Conservation (phyloP, 2,329 filamentous ascomycete genomes). For the Lanzia echinophila region DNA sequence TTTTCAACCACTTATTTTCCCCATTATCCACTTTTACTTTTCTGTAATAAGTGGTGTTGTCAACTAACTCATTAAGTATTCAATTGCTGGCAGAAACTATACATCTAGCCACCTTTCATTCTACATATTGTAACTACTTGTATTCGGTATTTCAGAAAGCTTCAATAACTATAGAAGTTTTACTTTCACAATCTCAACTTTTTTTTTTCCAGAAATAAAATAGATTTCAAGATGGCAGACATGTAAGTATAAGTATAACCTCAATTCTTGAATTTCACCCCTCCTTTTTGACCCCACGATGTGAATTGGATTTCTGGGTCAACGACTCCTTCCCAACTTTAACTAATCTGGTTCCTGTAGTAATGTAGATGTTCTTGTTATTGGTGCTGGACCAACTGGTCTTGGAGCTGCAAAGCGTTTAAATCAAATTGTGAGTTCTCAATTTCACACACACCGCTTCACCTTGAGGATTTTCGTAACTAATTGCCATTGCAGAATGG, state of each 20-base stretch:
- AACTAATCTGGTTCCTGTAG: conserved; percentile 33
- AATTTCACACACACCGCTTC: conserved; percentile 13
- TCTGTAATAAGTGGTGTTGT: not conserved
- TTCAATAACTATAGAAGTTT: not conserved
- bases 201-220: not conserved
- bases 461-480: not conserved
- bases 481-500: conserved; percentile 54
- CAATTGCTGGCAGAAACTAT: not conserved
- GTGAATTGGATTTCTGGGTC: not conserved
- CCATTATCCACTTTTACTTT: not conserved
- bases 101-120: not conserved
- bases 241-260: conserved; percentile 10
- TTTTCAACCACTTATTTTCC: not conserved
- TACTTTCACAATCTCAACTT: not conserved
- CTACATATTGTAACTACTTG: not conserved
- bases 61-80: not conserved
- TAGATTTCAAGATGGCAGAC: conserved; percentile 11
- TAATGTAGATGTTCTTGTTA: conserved; percentile 93
- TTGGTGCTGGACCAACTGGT: conserved; percentile 95
- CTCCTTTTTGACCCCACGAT: not conserved
- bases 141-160: not conserved
- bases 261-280: not conserved
- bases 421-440: conserved; percentile 70
- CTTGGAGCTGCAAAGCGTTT: conserved; percentile 96
- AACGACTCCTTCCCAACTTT: not conserved